A percentile compares a stretch with the other conserved stretches of the same genome.
Evolutionary conservation across 768 basidiomycete species (phyloP).

Genomic region (Crassisporium funariophilum): DNA sequence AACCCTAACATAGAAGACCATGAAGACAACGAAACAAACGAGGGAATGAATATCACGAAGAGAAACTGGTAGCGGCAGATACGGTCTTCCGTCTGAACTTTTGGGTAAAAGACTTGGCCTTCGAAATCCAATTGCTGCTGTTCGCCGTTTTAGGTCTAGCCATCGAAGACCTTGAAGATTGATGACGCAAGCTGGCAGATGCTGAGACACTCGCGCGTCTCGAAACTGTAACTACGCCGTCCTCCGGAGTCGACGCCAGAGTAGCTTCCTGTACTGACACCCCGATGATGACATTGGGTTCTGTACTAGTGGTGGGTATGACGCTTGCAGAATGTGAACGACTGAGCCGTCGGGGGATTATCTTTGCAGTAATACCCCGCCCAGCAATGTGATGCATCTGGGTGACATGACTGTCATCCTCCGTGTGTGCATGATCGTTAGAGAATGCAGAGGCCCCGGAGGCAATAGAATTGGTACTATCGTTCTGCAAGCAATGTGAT

Average conservation of each 20-base stretch:
- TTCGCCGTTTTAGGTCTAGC: constrained; percentile 19
- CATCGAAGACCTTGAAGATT: constrained; percentile 36
- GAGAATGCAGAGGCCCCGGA: constrained; percentile 40
- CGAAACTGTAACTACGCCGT: constrained; percentile 15
- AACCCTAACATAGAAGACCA: neutral
- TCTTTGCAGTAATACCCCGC: constrained; percentile 43
- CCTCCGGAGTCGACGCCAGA: constrained; percentile 29
- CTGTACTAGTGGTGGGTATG: constrained; percentile 24
- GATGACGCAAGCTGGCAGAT: constrained; percentile 32
- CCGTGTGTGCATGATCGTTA: constrained; percentile 35
- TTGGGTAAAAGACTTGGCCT: constrained; percentile 43
- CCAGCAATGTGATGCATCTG: constrained; percentile 50
- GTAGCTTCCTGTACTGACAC: constrained; percentile 52
- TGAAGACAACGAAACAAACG: neutral
- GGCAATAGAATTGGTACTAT: constrained; percentile 45
- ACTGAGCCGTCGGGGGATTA: constrained; percentile 49
- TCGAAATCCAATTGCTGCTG: constrained; percentile 31
- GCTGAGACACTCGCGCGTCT: constrained; percentile 34
- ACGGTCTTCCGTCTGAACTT: constrained; percentile 41
- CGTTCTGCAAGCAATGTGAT: constrained; percentile 33
- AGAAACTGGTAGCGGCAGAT: neutral
- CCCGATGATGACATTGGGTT: constrained; percentile 41
- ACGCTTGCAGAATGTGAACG: constrained; percentile 43
- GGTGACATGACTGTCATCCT: constrained; percentile 50
- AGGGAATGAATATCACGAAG: constrained; percentile 2